Evolutionary conservation across 2,329 filamentous ascomycete genomes (phyloP), one percentile per base, ranked within the genome.

Genomic region (Coniosporium tulheliwenetii): DNA sequence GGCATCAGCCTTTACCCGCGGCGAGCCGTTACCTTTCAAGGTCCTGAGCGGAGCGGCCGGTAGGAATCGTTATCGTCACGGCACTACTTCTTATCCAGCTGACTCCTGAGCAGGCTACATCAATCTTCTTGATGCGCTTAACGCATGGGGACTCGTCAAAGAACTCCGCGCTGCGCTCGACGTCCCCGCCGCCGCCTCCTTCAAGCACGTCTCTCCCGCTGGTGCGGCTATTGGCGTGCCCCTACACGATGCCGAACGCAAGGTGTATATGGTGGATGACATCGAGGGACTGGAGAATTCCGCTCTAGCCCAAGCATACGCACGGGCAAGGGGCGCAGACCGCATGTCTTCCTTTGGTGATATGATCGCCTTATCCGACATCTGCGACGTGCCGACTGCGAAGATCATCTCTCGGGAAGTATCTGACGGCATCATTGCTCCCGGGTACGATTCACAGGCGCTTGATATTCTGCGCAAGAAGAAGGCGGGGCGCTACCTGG

Each of bases 311-410:
- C 87, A 94, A 65, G 91, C 91, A 33, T 98, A 98, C 56, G 89
- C 91, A 44, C 84, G 91, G 58, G 91, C 91, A 42, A 80, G 91
- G 56, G 91, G 91, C 49, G 87, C 91, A 38, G 91, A 98, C 67
- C 84, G 91, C 53, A 96, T 96, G 91, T 94, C 86, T 63, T 93
- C 85, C 67, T 98, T 96, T 57, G 91, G 91, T 48, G 91, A 98
- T 62, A 74, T 96, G 60, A 93, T 96, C 58, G 91, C 89, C 35
- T 76, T 96, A 30, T 93, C 85, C 48, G 83, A 93, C 57, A 66
- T 85, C 41, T 87, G 95, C 43, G 91, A 98, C 60, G 73, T 93
- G 1, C 78, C 86, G 33, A 98, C 91, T 2, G 91, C 91, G 43
- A 93, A 85, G 71, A 95, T 98, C 64, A 95, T 98, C 67, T 87